Base-by-base conservation (phyloP, 2,329 filamentous ascomycete genomes). In the Penicillium sp. region DNA sequence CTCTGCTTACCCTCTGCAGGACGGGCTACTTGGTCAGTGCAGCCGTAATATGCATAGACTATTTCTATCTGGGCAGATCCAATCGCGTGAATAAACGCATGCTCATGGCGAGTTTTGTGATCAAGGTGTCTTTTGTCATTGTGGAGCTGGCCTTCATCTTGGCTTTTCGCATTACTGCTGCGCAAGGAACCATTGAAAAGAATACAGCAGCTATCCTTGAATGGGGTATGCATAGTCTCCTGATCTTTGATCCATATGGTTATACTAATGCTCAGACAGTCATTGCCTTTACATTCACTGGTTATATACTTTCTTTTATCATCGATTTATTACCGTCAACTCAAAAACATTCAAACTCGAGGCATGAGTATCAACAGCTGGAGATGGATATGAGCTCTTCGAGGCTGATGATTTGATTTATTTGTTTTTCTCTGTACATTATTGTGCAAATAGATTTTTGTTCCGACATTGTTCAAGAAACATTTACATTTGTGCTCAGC, bases 281-380 rank as follows among this genome's bases (percentile, higher is more conserved):
- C 26, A 61, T 61, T 46, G 61, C 61, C 19, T 63, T 63, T 24
- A 58, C 61, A 2, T 63, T 63, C 33, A 62, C 59, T 9, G 61
- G 61, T 8, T 63, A 63, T 44, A 55, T 63, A 33, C 47, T 63
- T 14, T 63, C 61, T 21, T 63, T 63, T 41, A 59, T 59, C 10
- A 57, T 63, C 37, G 61, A 63, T 45, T 43, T 62, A 11, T 39
- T 58, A 41, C 59, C 59, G 7, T 57, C 55, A 4, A 45, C 48
- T n/a, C 54, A 60, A 43, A 53, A 58, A 22, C 35, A 53, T n/a
- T 46, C 50, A 11, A 44, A 53, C 35, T 22, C 46, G 31, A 47
- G 48, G 31, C 60, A 61, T 33, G 53, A 58, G 11, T 63, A 63
- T 46, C 59, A 63, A 26, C 61, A 48, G 37, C 53, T 63, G 19